Evolutionary conservation across 2,329 filamentous ascomycete species (phyloP), one percentile per base, ranked within the genome.

Genomic region (Fusarium dlaminii): DNA sequence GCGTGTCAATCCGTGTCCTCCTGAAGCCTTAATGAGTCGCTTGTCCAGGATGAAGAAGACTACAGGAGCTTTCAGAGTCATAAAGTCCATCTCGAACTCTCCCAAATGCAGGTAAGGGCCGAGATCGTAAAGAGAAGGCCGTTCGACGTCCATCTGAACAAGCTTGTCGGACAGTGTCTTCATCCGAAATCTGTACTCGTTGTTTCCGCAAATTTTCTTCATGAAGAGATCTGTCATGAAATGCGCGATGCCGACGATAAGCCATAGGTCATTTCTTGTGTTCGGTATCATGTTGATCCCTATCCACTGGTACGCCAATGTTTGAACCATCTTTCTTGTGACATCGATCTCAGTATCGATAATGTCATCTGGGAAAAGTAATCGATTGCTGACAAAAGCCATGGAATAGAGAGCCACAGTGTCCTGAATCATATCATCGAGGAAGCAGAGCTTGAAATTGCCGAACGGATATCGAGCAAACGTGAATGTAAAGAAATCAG

Each of bases 191-290:
- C 95, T 89, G 80, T 98, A 96, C 78, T 98, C 94, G 80, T 99
- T 99, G 80, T 97, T 97, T 13, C 96, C 96, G 79, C 94, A 97
- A 6, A 99, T 87, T 74, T 91, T 92, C 81, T 92, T 94, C 89
- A 98, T 94, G 82, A 97, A 98, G 8, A 94, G 88, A 77, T 98
- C 96, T 3, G 96, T 95, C 89, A 99, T 97, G 85, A 94, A 99
- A 85, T 96, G 95, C 2, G 96, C 93, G 52, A 97, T 92, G 20
- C 96, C 97, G 61, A 96, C 89, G 18, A 96, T 92, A 27, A 97
- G 91, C 96, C 96, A 99, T 61, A 91, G 90, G 81, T 99, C 96
- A 58, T 88, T 88, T 24, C 91, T 90, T 45, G 92, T 91, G 79
- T 95, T 94, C 1, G 96, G 92, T 54, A 97, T 92, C 75, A 99